A percentile compares a stretch with the other conserved stretches of the same genome.
Conservation (phyloP, 1,284 basidiomycete species). For the Erythrobasidium hasegawianum region DNA sequence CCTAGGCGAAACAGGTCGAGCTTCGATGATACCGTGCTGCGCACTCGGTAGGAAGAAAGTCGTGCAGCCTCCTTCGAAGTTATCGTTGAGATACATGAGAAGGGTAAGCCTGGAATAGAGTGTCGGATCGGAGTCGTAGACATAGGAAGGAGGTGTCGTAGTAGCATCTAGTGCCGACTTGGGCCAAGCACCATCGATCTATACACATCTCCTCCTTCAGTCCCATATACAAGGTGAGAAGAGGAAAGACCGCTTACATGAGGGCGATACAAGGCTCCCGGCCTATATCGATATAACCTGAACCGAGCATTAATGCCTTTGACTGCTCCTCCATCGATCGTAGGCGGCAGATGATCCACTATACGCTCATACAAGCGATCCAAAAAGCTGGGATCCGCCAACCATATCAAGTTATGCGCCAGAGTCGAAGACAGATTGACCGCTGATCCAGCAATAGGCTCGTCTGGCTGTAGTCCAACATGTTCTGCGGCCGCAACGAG, state of each 20-base stretch:
- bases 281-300: no score
- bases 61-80: slow-evolving; percentile 54
- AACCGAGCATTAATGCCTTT: no score
- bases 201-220: no score
- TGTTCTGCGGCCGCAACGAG: no score
- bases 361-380: slow-evolving; percentile 53
- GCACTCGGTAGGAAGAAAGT: slow-evolving; percentile 58
- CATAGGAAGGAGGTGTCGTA: slow-evolving; percentile 50
- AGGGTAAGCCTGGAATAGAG: slow-evolving; percentile 56
- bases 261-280: no score
- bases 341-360: slow-evolving; percentile 45
- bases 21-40: slow-evolving; percentile 52
- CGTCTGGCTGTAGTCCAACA: no score
- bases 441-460: no score
- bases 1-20: slow-evolving; percentile 55
- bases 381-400: slow-evolving; percentile 55
- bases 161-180: slow-evolving; percentile 53
- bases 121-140: slow-evolving; percentile 56
- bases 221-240: no score
- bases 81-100: slow-evolving; percentile 58
- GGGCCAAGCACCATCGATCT: slow-evolving; percentile 60
- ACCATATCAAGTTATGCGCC: slow-evolving; percentile 58
- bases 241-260: no score
- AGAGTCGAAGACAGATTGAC: slow-evolving; percentile 45
- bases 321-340: no score